Evolutionary conservation across 2,329 filamentous ascomycete species (phyloP), one percentile per base, ranked within the genome.

Genomic region (Verticillium albo-atrum): DNA sequence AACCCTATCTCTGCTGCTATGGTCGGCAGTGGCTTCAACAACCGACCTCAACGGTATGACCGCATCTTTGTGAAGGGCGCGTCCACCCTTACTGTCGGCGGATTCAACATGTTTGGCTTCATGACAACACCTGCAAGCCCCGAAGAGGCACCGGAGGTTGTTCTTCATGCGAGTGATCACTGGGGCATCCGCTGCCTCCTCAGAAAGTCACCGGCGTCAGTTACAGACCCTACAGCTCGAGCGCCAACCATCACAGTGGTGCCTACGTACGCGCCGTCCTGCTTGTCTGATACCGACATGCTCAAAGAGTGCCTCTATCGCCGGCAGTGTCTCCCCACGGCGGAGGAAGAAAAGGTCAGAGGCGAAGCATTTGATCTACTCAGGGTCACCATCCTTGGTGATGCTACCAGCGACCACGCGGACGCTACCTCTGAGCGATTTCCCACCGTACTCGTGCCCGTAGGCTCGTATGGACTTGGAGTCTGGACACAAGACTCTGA

Each of bases 401-500:
- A 69, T 7, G 66, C 65, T 55, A 28, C 60, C 50, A 56, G 59
- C 4, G 32, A 54, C 12, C 35, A 47, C 15, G 14, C 58, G 14
- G 60, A 65, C 3, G 30, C 50, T 47, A 23, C 27, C 27, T 61
- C 20, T 47, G 56, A 47, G 62, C 62, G 71, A 23, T 67, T 70
- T 7, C 66, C 68, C 2, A 68, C 88, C 37, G 73, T 86, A 1
- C 67, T 89, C 7, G 77, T 84, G 6, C 79, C 86, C 0, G 84
- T 89, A n/a, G 88, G 87, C 1, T 89, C 87, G 1, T 89, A 86
- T 65, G 84, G 82, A 3, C 73, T 90, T 3, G 82, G 82, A 10
- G 81, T 87, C 3, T 89, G 86, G 84, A 84, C 82, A 1, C 66
- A 74, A 2, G 68, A 77, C 0, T 89, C 86, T 1, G 85, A 89